Conservation (phyloP, 2,329 filamentous ascomycete species). For the Penicillium vulpinum region DNA sequence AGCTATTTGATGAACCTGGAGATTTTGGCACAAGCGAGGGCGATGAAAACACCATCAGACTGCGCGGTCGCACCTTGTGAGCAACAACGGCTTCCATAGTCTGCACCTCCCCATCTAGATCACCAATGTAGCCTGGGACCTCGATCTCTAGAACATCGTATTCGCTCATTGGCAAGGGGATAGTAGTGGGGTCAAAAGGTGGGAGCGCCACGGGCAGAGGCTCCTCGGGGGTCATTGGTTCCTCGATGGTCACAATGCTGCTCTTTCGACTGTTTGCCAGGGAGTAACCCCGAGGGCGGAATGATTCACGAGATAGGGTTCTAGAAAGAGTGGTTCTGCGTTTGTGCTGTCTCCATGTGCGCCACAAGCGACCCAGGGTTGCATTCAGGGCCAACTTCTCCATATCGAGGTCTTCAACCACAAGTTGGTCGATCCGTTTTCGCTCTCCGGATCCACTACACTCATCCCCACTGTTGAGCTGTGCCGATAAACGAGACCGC, state of each 20-base stretch:
- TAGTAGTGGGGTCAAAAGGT: conserved; percentile 31
- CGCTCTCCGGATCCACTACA: conserved; percentile 50
- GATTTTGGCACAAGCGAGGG: conserved; percentile 31
- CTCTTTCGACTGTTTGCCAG: conserved; percentile 38
- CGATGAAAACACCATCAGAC: conserved; percentile 44
- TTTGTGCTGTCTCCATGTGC: conserved; percentile 84
- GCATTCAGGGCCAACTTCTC: conserved; percentile 89
- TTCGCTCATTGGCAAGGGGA: conserved; percentile 34
- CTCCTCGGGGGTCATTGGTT: conserved; percentile 23
- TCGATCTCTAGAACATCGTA: conserved; percentile 66
- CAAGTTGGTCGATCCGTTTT: conserved; percentile 60
- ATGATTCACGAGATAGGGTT: conserved; percentile 45
- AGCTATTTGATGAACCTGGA: conserved; percentile 24
- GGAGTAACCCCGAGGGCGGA: conserved; percentile 33
- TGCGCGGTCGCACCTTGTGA: conserved; percentile 46
- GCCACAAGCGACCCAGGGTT: conserved; percentile 85
- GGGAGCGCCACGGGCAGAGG: conserved; percentile 8
- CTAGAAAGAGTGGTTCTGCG: conserved; percentile 39
- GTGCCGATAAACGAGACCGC: conserved; percentile 44
- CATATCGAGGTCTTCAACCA: conserved; percentile 90
- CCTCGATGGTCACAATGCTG: conserved; percentile 40
- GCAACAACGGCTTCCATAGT: conserved; percentile 40
- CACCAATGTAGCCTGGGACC: conserved; percentile 65
- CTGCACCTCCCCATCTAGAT: conserved; percentile 59
- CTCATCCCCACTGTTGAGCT: conserved; percentile 56